Percentiles rank a stretch among this genome's conserved stretches.
Evolutionary conservation across 2,329 filamentous ascomycete genomes (phyloP).

Genomic region (Alternaria longipes): DNA sequence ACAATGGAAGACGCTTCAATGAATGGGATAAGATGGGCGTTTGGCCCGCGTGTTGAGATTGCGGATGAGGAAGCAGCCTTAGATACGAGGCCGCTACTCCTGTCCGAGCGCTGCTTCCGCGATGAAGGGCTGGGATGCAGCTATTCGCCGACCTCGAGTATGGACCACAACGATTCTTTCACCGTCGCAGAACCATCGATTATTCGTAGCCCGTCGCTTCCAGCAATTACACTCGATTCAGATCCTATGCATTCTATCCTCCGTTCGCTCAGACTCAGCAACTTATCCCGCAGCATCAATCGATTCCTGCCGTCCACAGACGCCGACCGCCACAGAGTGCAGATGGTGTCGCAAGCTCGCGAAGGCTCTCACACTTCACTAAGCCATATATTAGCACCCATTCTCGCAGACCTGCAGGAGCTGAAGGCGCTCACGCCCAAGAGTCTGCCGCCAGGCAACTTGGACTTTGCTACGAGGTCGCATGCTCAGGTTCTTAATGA

Average conservation of each 20-base stretch:
- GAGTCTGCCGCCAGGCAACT: conserved; percentile 19
- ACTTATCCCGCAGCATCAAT: neutral
- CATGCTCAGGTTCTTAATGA: conserved; percentile 26
- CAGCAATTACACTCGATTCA: neutral
- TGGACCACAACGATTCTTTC: neutral
- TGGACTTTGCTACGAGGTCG: conserved; percentile 12
- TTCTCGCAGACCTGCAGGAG: conserved; percentile 15
- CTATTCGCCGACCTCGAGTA: neutral
- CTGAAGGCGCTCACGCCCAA: conserved; percentile 18
- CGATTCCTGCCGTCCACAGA: neutral
- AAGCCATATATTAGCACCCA: conserved; percentile 17
- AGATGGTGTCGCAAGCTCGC: neutral
- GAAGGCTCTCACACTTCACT: neutral
- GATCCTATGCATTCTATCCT: neutral
- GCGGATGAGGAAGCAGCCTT: conserved; percentile 7
- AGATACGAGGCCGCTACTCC: conserved; percentile 3
- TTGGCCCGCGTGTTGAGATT: neutral
- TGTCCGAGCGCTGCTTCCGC: neutral
- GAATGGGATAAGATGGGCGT: conserved; percentile 7
- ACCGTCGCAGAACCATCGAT: neutral
- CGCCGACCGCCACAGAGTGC: neutral
- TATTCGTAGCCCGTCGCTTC: conserved; percentile 9
- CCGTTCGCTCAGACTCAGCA: neutral
- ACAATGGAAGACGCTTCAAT: conserved; percentile 7
- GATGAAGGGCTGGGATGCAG: neutral